Evolutionary conservation across 2,329 filamentous ascomycete species (phyloP), one percentile per base, ranked within the genome.

Genomic region (Colletotrichum camelliae): DNA sequence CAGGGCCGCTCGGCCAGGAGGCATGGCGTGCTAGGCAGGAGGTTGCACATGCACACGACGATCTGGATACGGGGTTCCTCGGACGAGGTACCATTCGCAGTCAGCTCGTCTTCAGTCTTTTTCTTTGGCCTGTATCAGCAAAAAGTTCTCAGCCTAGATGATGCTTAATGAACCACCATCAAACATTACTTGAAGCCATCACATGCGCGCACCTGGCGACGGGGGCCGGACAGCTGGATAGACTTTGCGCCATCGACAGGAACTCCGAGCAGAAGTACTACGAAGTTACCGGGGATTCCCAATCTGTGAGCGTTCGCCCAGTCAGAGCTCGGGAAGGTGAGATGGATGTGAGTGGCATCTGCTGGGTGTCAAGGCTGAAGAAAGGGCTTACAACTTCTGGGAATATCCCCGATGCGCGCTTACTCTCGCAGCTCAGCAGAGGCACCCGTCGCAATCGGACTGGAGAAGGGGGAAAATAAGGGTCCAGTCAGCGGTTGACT

Each of bases 71-170:
- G 57, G 72, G 58, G 64, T 37, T 64, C 72, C 65, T 74, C 43
- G 21, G 57, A 57, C 27, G 69, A n/a, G 64, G 48, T n/a, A 48
- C 57, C 39, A 60, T 33, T 39, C 61, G 21, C 57, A 67, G 37
- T 43, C 52, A 15, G 21, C 39, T 57, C 27, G 31, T 55, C 66
- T 58, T 21, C 15, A 39, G n/a, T 61, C 39, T 31, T 43, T 65
- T 29, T 21, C 16, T 66, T 67, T 43, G 21, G 55, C 61, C 64
- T 60, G 27, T 60, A 48, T 7, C 52, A 68, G 74, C 57, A 75
- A 74, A 74, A 75, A 66, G 73, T 69, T 65, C 52, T 75, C 58
- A 62, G 57, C 55, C 35, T 75, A 75, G 74, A 75, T 65, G 65
- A 72, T 64, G 73, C n/a, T 48, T 52, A 75, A 73, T 75, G 70